Conservation (phyloP, 2,329 filamentous ascomycete genomes). For the Helminthosporium solani region DNA sequence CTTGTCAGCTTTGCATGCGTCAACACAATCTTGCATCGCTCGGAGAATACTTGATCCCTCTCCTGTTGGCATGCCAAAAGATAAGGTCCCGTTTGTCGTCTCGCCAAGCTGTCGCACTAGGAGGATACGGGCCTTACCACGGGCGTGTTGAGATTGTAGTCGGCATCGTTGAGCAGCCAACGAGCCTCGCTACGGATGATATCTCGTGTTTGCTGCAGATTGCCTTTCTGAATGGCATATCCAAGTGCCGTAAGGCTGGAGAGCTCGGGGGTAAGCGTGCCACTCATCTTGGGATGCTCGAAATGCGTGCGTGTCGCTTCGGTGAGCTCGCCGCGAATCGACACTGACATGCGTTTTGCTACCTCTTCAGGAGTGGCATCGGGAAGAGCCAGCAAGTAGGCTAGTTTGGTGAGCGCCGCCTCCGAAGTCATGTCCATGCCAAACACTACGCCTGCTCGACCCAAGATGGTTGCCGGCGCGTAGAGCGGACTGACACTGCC, state of each 20-base stretch:
- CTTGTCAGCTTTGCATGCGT: conserved; percentile 29
- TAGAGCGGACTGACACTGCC: conserved; percentile 46
- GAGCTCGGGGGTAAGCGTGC: conserved; percentile 54
- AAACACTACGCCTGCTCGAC: conserved; percentile 81
- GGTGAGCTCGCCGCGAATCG: conserved; percentile 82
- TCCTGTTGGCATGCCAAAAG: conserved; percentile 23
- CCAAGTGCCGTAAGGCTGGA: conserved; percentile 74
- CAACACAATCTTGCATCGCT: conserved; percentile 32
- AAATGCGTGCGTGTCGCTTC: conserved; percentile 72
- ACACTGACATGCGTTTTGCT: conserved; percentile 68
- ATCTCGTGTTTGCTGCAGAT: conserved; percentile 64
- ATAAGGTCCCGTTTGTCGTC: conserved; percentile 31
- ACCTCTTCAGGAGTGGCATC: conserved; percentile 66
- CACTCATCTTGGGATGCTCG: conserved; percentile 66
- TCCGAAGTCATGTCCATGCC: conserved; percentile 88
- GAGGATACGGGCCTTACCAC: conserved; percentile 41
- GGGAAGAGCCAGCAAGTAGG: conserved; percentile 74
- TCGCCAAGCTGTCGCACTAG: conserved; percentile 22
- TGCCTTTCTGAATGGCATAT: conserved; percentile 74
- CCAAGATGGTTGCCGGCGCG: conserved; percentile 62
- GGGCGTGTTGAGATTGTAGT: conserved; percentile 78
- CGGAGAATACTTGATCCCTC: conserved; percentile 27
- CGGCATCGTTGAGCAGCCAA: conserved; percentile 70
- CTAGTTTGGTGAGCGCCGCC: conserved; percentile 86
- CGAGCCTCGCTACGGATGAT: conserved; percentile 67